A percentile compares a stretch with the other conserved stretches of the same genome.
Evolutionary conservation across 768 basidiomycete species (phyloP).

Genomic region (Paxillus rubicundulus): DNA sequence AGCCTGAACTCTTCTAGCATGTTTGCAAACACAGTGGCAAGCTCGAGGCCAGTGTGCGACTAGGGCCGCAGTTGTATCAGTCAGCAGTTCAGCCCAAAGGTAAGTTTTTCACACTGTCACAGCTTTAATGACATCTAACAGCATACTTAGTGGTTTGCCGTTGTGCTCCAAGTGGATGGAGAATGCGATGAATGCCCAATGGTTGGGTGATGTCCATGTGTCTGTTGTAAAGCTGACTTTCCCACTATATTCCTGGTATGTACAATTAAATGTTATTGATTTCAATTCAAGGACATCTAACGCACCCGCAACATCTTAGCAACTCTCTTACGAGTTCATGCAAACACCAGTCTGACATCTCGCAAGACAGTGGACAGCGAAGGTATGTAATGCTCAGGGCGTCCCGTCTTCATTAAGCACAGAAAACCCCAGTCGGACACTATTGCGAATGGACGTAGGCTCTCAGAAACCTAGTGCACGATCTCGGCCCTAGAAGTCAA

Average conservation of each 20-base stretch:
- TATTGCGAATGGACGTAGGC: constrained; percentile 32
- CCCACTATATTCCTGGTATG: constrained; percentile 27
- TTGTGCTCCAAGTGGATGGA: constrained; percentile 33
- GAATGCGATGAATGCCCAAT: constrained; percentile 31
- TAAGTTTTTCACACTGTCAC: constrained; percentile 4
- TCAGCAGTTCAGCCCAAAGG: too few species aligned
- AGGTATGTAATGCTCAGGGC: constrained; percentile 31
- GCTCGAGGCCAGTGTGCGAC: constrained; percentile 35
- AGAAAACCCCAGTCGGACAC: constrained; percentile 34
- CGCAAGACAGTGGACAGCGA: constrained; percentile 30
- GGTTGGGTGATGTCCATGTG: constrained; percentile 38
- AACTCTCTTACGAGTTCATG: constrained; percentile 14
- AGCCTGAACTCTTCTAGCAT: constrained; percentile 38
- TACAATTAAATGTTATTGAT: background rate
- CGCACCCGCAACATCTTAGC: constrained; percentile 27
- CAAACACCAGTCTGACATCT: constrained; percentile 32
- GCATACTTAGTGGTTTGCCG: constrained; percentile 23
- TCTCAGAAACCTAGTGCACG: constrained; percentile 37
- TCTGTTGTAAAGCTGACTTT: constrained; percentile 34
- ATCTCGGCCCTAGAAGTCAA: constrained; percentile 24
- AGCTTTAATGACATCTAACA: constrained; percentile 40
- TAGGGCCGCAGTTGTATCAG: background rate
- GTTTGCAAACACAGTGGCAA: constrained; percentile 33
- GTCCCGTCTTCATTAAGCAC: constrained; percentile 13
- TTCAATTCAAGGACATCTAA: too few species aligned